Evolutionary conservation across 2,329 filamentous ascomycete species (phyloP), one percentile per base, ranked within the genome.

Genomic region (Cladosporium oxysporum): DNA sequence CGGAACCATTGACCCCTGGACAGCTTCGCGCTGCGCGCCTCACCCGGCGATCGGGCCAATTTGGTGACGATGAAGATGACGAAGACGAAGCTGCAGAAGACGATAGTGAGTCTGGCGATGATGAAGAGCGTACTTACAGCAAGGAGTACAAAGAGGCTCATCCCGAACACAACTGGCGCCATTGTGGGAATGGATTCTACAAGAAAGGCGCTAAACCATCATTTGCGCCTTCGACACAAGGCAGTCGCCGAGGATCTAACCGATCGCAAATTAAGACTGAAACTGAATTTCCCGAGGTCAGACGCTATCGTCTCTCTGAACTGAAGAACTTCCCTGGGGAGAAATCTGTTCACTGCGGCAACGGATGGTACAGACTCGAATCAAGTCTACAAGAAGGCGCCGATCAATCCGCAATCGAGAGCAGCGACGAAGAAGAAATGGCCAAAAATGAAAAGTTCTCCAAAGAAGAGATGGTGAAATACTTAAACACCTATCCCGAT

Each of bases 141-240:
- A 67, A 62, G 41, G 65, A 65, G 12, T 66, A 72, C 49, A 66
- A 71, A 11, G 66, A 68, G 5, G 66, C 67, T 29, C 68, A 69
- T 26, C 68, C 68, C n/a, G 63, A 66, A 21, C 58, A 66, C 53
- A 47, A 44, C 14, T 72, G 68, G 60, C 66, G 70, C 23, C 71
- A 73, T 44, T 64, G 66, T 26, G 71, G 71, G 29, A 73, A 73
- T 55, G 68, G 70, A 18, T 73, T 69, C 67, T 73, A 69, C 58
- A 71, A 67, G 58, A 65, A 59, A 35, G 70, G 71, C 18, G 21
- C 23, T 18, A 61, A 58, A n/a, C 29, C 33, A 7, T 53, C 55
- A 35, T 28, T 44, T 26, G 44, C 26, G 37, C 37, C 50, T 5
- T 62, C 58, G 12, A 21, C 37, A 18, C 50, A 50, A 7, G 29